phyloP scores from a whole-genome alignment of 306 rosid genomes.

The Ormosia emarginata region DNA sequence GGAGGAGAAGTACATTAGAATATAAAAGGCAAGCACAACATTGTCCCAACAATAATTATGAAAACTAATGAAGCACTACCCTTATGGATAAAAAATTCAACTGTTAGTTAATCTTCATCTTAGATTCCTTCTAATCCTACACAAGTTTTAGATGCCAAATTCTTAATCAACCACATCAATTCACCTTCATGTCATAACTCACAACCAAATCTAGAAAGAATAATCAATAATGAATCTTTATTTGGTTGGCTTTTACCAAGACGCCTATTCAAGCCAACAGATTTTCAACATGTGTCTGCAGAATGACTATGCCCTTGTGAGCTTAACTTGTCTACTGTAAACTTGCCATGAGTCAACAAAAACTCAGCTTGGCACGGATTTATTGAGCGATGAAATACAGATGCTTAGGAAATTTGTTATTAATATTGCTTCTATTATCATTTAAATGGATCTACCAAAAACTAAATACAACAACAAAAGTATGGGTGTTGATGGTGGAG shows the following conservation, averaged over 20 bases:
- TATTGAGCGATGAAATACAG: not conserved
- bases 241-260: not conserved
- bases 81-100: not conserved
- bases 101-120: constrained; percentile 10
- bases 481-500: not conserved
- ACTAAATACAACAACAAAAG: not conserved
- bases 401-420: not conserved
- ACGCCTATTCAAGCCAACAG: not conserved
- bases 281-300: not conserved
- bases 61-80: not conserved
- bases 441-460: not conserved
- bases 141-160: not conserved
- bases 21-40: not conserved
- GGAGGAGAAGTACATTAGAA: constrained; percentile 16
- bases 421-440: not conserved
- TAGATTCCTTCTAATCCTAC: not conserved
- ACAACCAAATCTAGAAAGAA: not conserved
- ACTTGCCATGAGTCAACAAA: not conserved
- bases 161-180: not conserved
- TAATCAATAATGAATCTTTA: not conserved
- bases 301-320: not conserved
- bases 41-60: not conserved
- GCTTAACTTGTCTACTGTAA: not conserved
- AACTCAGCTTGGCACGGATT: not conserved
- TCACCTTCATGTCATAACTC: not conserved